Conservation (phyloP, 441 rosid species). For the Euphorbia schlechtendalii region DNA sequence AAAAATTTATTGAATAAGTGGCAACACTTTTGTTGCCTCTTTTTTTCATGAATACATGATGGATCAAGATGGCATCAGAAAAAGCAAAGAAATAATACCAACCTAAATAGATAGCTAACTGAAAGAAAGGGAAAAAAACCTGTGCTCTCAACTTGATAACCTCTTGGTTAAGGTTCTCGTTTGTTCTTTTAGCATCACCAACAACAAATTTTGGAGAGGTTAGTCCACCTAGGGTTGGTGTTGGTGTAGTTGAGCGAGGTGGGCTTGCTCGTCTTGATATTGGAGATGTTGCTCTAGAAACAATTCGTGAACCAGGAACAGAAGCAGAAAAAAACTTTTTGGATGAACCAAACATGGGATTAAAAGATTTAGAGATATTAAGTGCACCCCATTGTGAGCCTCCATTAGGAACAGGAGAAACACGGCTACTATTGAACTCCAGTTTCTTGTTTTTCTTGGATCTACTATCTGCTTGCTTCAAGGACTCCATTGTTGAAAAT, state of each 20-base stretch:
- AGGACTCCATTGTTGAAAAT: slow-evolving; percentile 73
- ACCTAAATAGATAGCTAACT: not conserved
- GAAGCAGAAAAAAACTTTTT: slow-evolving; percentile 95
- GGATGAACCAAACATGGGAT: slow-evolving; percentile 83
- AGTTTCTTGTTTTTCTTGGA: slow-evolving; percentile 77
- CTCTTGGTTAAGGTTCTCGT: slow-evolving; percentile 72
- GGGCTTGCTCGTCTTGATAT: slow-evolving; percentile 87
- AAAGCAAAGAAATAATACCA: not conserved
- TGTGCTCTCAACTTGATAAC: slow-evolving; percentile 77
- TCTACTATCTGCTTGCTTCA: slow-evolving; percentile 61
- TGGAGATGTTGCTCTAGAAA: slow-evolving; percentile 94
- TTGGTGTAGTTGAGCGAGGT: slow-evolving; percentile 97
- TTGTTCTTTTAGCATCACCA: slow-evolving; percentile 66
- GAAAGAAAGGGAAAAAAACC: slow-evolving; percentile 31
- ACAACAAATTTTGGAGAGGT: slow-evolving; percentile 60
- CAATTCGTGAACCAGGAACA: slow-evolving; percentile 97
- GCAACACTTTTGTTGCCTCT: not conserved
- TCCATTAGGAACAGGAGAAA: slow-evolving; percentile 80
- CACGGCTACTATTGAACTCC: slow-evolving; percentile 84
- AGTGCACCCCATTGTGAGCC: slow-evolving; percentile 79
- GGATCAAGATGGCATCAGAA: not conserved
- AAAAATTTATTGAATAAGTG: not conserved
- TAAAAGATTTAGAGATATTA: slow-evolving; percentile 64
- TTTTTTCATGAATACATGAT: not conserved
- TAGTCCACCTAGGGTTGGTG: slow-evolving; percentile 80